These are phyloP conservation scores for Taphrina betulina DNA, from an alignment of 1,139 yeast genomes.

Conservation along the genomic window DNA sequence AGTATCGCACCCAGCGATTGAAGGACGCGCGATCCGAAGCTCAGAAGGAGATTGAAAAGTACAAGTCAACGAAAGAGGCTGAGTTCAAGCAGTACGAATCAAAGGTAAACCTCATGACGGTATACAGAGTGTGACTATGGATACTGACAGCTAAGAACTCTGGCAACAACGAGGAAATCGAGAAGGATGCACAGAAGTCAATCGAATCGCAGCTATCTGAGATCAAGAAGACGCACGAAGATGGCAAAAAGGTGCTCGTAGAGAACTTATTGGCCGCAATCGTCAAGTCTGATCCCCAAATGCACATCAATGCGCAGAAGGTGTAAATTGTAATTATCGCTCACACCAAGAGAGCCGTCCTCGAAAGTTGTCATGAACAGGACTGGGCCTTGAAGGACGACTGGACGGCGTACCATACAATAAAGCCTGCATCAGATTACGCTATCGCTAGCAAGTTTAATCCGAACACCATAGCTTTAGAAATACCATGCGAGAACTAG, in stretches of 20 bases:
- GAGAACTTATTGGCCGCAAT: constrained; percentile 78
- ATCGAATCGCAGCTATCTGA: constrained; percentile 61
- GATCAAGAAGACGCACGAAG: constrained; percentile 62
- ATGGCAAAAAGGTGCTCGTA: constrained; percentile 67
- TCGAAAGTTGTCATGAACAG: no score
- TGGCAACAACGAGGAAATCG: constrained; percentile 65
- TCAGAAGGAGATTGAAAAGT: constrained; percentile 78
- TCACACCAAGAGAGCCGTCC: no score
- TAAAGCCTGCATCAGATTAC: no score
- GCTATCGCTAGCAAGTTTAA: no score
- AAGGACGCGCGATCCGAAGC: constrained; percentile 96
- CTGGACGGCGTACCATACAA: no score
- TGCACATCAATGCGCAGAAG: constrained; percentile 69
- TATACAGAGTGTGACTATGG: no score
- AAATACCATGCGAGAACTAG: no score
- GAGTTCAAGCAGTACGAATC: constrained; percentile 74
- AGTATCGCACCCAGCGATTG: constrained; percentile 65
- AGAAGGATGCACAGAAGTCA: constrained; percentile 54
- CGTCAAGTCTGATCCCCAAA: constrained; percentile 71
- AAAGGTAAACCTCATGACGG: constrained; percentile 51
- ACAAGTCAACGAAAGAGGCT: constrained; percentile 77
- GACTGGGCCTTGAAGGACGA: no score
- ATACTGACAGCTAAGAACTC: no score
- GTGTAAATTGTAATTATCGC: neutral
- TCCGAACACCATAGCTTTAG: no score